Evolutionary conservation across 176 grass and related monocot species (phyloP), one percentile per base, ranked within the genome.

Genomic region (Phyllostachys edulis): DNA sequence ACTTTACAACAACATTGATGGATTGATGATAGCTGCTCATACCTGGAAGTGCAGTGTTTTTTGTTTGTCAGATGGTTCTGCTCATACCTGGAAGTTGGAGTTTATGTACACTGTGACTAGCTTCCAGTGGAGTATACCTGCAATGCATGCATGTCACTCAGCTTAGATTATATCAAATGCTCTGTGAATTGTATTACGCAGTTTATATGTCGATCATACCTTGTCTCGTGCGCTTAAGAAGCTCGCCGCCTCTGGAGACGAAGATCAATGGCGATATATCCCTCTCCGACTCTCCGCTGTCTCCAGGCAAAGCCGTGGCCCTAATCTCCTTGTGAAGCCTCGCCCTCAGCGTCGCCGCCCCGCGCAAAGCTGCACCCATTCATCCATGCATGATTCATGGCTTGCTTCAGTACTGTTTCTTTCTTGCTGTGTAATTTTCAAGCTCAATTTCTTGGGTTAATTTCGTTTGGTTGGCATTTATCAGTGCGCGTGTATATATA

Each of bases 111-210:
- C 77, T 20, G 87, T 88, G 64, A 98, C 95, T 17, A 93, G 90
- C 71, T 98, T 98, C 95, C 95, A 98, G 32, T 98, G 92, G 74
- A 98, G 95, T 70, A 91, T 76, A 27, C 93, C 93, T 96, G 89
- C 37, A 70, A 46, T 37, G 50, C 12, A 16, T 32, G 60, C 12
- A 26, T 70, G 27, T 40, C 37, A 50, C 39, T 16, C 5, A 74
- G 42, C n/a, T 47, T 82, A 32, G 32, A 57, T 7, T 20, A 29
- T 52, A 27, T 3, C 8, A 16, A 73, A 71, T 29, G 12, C 1
- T 15, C 1, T 27, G 13, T 7, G 42, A 80, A 59, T 37, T 73
- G 50, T 6, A 59, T 3, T 10, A 23, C 21, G 54, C 20, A 21
- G 7, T n/a, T 57, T 21, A 1, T n/a, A 57, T 57, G 21, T 57